A percentile compares a stretch with the other conserved stretches of the same genome.
These are phyloP conservation scores for Ceratocystis huliohia DNA, from an alignment of 2,329 filamentous ascomycete genomes.

Conservation along the genomic window DNA sequence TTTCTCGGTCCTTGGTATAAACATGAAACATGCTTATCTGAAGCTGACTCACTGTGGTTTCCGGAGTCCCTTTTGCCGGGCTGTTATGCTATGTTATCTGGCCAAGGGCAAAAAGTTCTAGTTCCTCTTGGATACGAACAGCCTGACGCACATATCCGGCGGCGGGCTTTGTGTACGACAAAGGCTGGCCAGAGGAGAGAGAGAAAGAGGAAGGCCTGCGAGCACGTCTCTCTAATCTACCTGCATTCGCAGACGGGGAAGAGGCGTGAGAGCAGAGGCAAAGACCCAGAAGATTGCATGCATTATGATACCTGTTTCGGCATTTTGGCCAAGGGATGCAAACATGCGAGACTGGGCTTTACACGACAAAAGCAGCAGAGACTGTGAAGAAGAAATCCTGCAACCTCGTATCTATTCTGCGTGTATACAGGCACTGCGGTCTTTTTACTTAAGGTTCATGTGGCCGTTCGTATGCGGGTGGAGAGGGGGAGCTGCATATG, in stretches of 20 bases:
- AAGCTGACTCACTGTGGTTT: neutral
- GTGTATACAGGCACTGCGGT: neutral
- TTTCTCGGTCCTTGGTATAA: neutral
- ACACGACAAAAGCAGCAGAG: neutral
- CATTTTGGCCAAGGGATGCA: neutral
- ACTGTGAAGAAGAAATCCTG: neutral
- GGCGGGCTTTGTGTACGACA: neutral
- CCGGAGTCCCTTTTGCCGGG: neutral
- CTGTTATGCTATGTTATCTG: neutral
- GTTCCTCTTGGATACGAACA: neutral
- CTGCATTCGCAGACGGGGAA: neutral
- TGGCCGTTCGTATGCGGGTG: neutral
- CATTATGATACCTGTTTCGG: neutral
- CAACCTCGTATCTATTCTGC: neutral
- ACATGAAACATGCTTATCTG: conserved; percentile 6
- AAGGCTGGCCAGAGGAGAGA: too few species aligned
- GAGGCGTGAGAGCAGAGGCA: too few species aligned
- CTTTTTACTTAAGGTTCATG: neutral
- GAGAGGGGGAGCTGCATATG: neutral
- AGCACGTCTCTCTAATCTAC: neutral
- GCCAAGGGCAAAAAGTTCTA: neutral
- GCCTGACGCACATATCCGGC: neutral
- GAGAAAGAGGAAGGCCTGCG: neutral
- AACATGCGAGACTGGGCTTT: neutral
- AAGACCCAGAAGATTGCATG: neutral